These are phyloP conservation scores for Plasmodium ovale DNA, from an alignment of 169 alveolate genomes.

Conservation along the genomic window DNA sequence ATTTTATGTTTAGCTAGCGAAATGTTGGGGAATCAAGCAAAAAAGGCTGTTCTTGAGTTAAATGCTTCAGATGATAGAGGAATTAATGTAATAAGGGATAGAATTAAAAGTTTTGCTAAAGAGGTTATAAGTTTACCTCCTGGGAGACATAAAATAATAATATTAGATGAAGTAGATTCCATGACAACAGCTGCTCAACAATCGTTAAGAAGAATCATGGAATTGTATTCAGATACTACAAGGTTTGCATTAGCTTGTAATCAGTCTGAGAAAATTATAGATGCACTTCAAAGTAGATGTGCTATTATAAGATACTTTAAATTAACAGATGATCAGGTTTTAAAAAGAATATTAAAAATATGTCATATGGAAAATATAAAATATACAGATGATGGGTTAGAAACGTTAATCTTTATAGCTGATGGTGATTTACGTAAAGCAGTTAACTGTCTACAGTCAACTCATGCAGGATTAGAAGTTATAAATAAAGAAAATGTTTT, in stretches of 20 bases:
- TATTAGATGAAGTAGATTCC: constrained; percentile 99
- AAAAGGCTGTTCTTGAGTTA: constrained; percentile 96
- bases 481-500: constrained; percentile 95
- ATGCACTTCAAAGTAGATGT: constrained; percentile 99
- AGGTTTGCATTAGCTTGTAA: constrained; percentile 99
- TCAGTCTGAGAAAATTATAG: constrained; percentile 98
- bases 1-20: constrained; percentile 97
- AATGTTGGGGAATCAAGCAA: constrained; percentile 91
- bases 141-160: constrained; percentile 97
- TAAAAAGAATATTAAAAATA: constrained; percentile 91
- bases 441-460: constrained; percentile 96
- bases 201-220: constrained; percentile 98
- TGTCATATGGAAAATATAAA: constrained; percentile 85
- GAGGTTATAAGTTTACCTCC: constrained; percentile 94
- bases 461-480: constrained; percentile 95
- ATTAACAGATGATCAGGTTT: constrained; percentile 94
- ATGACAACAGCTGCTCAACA: constrained; percentile 99
- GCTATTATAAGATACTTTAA: constrained; percentile 97
- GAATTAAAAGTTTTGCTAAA: constrained; percentile 97
- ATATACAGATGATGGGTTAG: constrained; percentile 94
- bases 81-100: constrained; percentile 98
- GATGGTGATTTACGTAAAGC: constrained; percentile 97
- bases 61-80: constrained; percentile 99
- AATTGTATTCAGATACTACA: constrained; percentile 97
- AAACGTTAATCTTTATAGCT: constrained; percentile 96